Evolutionary conservation across 2,329 filamentous ascomycete genomes (phyloP), one percentile per base, ranked within the genome.

Genomic region (Chaetomium sp.): DNA sequence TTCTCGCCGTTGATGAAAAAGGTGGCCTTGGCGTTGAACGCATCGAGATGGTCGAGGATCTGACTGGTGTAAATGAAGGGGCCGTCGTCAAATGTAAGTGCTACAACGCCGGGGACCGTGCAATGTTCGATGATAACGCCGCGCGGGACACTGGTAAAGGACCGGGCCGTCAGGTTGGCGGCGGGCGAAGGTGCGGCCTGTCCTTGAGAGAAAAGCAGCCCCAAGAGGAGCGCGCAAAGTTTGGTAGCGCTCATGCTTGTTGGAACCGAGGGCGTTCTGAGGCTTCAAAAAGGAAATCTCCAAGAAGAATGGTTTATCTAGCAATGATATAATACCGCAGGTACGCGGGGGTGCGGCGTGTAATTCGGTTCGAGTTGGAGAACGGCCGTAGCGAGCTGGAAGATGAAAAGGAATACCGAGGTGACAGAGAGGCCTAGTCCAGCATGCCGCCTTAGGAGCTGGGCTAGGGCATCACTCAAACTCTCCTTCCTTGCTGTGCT

Each of bases 31-130:
- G 64, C 68, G 12, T 54, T 59, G 50, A 67, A 56, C 6, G 54
- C 41, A 32, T 67, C 65, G 9, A 74, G 57, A 7, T 66, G 58
- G 46, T 74, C 69, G 12, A 74, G 61, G n/a, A 74, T 54, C 6
- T 60, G 59, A 8, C 38, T 49, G 1, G 71, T 74, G 56, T 68
- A 70, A 8, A 53, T 38, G 57, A 59, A 68, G 10, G 70, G 70
- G 0, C 69, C 69, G 50, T 72, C 70, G 52, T 72, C 70, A 52
- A 68, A 71, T 0, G 69, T 71, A n/a, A 72, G 63, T 6, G 70
- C 69, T n/a, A 71, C 61, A 7, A 64, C 62, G 12, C 67, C 64
- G n/a, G 64, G 63, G 8, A 61, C 55, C n/a, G 58, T 62, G 60
- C 65, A 67, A 45, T 59, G 58, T 12, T 59, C 48, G 59, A 66